Evolutionary conservation across 192 early-diverging fungal genomes (phyloP).

Genomic region (Phlyctochytrium planicorne): DNA sequence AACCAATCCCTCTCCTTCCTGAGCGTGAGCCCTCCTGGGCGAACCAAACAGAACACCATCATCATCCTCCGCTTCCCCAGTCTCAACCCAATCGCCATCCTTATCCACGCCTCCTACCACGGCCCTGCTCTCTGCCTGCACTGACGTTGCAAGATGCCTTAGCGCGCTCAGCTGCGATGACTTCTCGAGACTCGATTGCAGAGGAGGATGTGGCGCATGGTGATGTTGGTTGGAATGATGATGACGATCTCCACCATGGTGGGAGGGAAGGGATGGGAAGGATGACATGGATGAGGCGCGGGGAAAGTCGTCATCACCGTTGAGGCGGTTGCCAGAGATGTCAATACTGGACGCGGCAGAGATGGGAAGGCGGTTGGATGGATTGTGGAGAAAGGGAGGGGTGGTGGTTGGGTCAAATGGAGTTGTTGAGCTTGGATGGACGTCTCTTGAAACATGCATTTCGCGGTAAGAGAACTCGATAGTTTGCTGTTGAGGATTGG

Average conservation of each 20-base stretch:
- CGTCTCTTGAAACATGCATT: background rate
- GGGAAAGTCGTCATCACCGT: background rate
- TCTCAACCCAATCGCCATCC: too few species aligned
- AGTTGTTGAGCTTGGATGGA: background rate
- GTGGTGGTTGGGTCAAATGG: background rate
- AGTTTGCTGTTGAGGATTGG: background rate
- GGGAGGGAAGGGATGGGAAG: background rate
- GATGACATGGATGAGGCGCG: background rate
- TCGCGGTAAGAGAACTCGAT: slow-evolving; percentile 2
- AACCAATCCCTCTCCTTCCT: too few species aligned
- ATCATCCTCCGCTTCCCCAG: too few species aligned
- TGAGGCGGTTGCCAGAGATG: background rate
- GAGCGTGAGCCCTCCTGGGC: too few species aligned
- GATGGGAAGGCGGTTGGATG: background rate
- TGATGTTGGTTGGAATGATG: too few species aligned
- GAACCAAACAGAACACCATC: too few species aligned
- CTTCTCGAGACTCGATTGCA: background rate
- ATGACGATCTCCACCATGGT: too few species aligned
- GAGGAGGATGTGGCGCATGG: background rate
- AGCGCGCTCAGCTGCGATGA: background rate
- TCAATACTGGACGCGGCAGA: too few species aligned
- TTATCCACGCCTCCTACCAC: too few species aligned
- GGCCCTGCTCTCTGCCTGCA: background rate
- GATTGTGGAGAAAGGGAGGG: background rate
- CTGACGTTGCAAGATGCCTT: background rate